Evolutionary conservation across 1,284 basidiomycete species (phyloP).

Genomic region (Cutaneotrichosporon arboriforme): DNA sequence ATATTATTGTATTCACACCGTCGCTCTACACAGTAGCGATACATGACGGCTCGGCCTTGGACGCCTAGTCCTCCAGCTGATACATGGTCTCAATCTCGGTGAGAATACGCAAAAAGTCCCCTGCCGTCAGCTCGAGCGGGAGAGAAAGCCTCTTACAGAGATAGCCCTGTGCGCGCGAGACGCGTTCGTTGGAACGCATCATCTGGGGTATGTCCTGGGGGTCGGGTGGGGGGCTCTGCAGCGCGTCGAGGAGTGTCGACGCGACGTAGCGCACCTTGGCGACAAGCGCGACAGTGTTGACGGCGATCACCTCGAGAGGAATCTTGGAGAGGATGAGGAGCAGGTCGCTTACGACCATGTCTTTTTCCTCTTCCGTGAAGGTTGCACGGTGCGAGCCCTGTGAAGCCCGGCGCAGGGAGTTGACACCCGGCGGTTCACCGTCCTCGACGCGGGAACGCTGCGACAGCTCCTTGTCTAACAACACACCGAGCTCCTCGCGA

Average conservation of each 20-base stretch:
- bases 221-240: slow-evolving; percentile 57
- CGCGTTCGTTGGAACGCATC: slow-evolving; percentile 51
- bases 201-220: background rate
- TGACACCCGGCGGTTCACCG: slow-evolving; percentile 51
- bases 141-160: slow-evolving; percentile 45
- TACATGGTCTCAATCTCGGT: slow-evolving; percentile 66
- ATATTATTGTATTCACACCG: too few species aligned
- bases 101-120: slow-evolving; percentile 82
- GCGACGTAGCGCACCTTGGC: slow-evolving; percentile 86
- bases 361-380: slow-evolving; percentile 29
- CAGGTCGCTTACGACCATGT: slow-evolving; percentile 53
- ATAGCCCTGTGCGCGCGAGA: slow-evolving; percentile 64
- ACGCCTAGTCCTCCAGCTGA: slow-evolving; percentile 23
- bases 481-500: slow-evolving; percentile 62
- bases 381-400: slow-evolving; percentile 5
- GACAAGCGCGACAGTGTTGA: slow-evolving; percentile 66
- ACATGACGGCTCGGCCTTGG: too few species aligned
- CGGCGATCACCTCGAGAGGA: slow-evolving; percentile 82
- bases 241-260: slow-evolving; percentile 76
- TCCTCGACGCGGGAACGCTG: background rate
- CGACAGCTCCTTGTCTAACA: slow-evolving; percentile 49
- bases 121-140: slow-evolving; percentile 45
- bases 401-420: slow-evolving; percentile 41
- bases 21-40: too few species aligned
- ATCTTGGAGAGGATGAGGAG: slow-evolving; percentile 79